Conservation (phyloP, 2,329 filamentous ascomycete species). For the Colletotrichum coccodes region DNA sequence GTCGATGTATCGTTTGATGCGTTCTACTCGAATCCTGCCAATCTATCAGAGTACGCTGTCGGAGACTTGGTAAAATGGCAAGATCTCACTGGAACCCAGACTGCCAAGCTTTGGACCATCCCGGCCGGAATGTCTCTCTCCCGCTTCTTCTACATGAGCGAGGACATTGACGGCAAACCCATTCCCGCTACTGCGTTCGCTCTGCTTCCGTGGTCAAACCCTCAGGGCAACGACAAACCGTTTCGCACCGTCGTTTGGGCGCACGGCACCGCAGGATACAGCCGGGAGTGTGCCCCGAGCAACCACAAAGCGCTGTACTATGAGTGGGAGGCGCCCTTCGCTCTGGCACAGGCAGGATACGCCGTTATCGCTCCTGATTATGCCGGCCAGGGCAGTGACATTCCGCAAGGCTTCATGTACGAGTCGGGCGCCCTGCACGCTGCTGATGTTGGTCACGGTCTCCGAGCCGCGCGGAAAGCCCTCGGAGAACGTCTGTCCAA, state of each 20-base stretch:
- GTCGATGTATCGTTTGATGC: slow-evolving; percentile 15
- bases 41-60: slow-evolving; percentile 19
- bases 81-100: slow-evolving; percentile 9
- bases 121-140: slow-evolving; percentile 24
- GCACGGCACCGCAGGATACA: slow-evolving; percentile 37
- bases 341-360: slow-evolving; percentile 24
- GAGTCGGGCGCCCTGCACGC: slow-evolving; percentile 35
- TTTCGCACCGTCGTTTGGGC: slow-evolving; percentile 36
- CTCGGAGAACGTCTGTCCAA: slow-evolving; percentile 25
- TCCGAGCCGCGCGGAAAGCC: slow-evolving; percentile 33
- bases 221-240: slow-evolving; percentile 6
- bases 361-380: slow-evolving; percentile 31
- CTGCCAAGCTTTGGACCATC: slow-evolving; percentile 29
- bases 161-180: slow-evolving; percentile 31
- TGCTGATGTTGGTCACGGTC: slow-evolving; percentile 30
- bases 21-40: slow-evolving; percentile 32
- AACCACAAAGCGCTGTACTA: slow-evolving; percentile 38
- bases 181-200: slow-evolving; percentile 33
- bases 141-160: slow-evolving; percentile 32
- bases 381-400: slow-evolving; percentile 27
- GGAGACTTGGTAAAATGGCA: slow-evolving; percentile 35
- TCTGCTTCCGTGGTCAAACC: slow-evolving; percentile 27
- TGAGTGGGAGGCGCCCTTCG: slow-evolving; percentile 35
- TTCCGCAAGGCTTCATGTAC: slow-evolving; percentile 36
- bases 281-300: slow-evolving; percentile 36